A percentile compares a stretch with the other conserved stretches of the same genome.
These are phyloP conservation scores for Eremothecium sinecaudum DNA, from an alignment of 1,139 yeast species.

Conservation along the genomic window DNA sequence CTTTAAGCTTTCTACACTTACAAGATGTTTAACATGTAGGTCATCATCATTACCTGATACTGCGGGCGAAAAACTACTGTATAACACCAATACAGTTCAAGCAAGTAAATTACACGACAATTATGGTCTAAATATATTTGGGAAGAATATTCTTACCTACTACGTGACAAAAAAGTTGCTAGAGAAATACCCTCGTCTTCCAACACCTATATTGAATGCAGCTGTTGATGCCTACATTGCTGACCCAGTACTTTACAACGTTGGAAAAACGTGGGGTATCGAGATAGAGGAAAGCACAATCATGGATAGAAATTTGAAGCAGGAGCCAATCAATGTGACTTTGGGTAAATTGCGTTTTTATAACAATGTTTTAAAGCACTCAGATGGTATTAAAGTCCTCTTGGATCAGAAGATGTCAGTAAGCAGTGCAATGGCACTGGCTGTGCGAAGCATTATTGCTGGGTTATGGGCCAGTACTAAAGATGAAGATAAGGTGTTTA, in stretches of 20 bases:
- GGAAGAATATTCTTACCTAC: conserved; percentile 66
- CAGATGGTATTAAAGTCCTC: conserved; percentile 26
- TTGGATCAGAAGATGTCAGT: conserved; percentile 20
- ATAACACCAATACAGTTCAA: conserved; percentile 28
- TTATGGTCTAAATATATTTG: conserved; percentile 70
- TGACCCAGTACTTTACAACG: conserved; percentile 47
- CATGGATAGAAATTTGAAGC: conserved; percentile 57
- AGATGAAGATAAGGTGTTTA: conserved; percentile 38
- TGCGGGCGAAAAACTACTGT: conserved; percentile 17
- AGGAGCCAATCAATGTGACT: conserved; percentile 55
- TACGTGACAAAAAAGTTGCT: conserved; percentile 68
- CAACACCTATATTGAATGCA: conserved; percentile 63
- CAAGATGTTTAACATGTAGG: conserved; percentile 63
- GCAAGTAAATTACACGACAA: conserved; percentile 54
- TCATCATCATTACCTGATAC: conserved; percentile 30
- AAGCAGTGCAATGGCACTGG: conserved; percentile 38
- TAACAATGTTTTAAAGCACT: conserved; percentile 21
- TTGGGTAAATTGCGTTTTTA: conserved; percentile 56
- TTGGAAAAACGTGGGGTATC: conserved; percentile 83
- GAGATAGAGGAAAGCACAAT: conserved; percentile 60
- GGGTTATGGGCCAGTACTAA: conserved; percentile 54
- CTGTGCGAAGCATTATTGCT: conserved; percentile 65
- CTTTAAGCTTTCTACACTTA: conserved; percentile 58
- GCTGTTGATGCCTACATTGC: conserved; percentile 71
- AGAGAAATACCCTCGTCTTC: conserved; percentile 78